Evolutionary conservation across 345 rosid genomes (phyloP).

Genomic region (Sisymbrium altissimum): DNA sequence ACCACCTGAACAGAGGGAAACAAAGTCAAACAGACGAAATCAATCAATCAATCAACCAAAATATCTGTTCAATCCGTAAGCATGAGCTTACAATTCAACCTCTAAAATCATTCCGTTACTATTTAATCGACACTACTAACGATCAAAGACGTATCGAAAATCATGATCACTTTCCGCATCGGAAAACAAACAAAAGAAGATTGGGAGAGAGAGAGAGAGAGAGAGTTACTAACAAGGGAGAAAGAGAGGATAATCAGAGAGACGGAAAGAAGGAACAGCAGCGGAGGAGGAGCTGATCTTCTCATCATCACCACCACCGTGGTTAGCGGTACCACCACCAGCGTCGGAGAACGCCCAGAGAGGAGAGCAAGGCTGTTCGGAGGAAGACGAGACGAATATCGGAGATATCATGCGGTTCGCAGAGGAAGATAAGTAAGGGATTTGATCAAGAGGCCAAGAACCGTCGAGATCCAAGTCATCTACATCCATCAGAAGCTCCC

Average conservation of each 20-base stretch:
- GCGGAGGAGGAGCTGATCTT: conserved; percentile 31
- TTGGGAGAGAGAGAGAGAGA: too few species aligned
- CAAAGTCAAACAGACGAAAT: conserved; percentile 28
- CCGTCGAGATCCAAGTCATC: conserved; percentile 71
- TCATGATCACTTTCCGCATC: too few species aligned
- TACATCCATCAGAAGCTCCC: conserved; percentile 48
- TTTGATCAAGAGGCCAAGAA: conserved; percentile 78
- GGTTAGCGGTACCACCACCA: conserved; percentile 2
- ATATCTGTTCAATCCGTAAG: conserved; percentile 6
- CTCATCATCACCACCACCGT: conserved; percentile 26
- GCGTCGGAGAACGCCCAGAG: conserved; percentile 89
- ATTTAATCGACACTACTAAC: too few species aligned
- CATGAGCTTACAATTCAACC: neutral
- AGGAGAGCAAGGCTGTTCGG: conserved; percentile 83
- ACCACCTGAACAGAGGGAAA: neutral
- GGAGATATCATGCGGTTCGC: conserved; percentile 59
- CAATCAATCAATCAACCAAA: conserved; percentile 25
- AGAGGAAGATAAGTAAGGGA: conserved; percentile 37
- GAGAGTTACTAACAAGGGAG: conserved; percentile 53
- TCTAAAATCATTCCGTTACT: neutral
- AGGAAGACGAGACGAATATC: conserved; percentile 31
- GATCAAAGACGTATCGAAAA: too few species aligned
- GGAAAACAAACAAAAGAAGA: too few species aligned
- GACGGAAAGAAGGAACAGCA: conserved; percentile 31
- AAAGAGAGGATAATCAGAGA: conserved; percentile 47